Evolutionary conservation across 2,329 filamentous ascomycete genomes (phyloP).

Genomic region (Monascus ruber): DNA sequence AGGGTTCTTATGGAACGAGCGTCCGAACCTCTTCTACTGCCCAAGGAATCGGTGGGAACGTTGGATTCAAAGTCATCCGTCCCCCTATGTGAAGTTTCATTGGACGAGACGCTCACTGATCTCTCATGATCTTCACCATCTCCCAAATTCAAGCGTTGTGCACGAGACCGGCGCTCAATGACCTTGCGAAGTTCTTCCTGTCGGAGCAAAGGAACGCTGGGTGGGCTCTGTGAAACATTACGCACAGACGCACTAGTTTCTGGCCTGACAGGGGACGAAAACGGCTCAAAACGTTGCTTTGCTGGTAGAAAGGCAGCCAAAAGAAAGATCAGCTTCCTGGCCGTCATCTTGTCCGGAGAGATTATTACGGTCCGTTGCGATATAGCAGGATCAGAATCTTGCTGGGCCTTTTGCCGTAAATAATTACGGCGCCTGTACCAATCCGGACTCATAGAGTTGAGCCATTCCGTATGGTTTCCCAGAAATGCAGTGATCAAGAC

Average conservation of each 20-base stretch:
- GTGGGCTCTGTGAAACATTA: slow-evolving; percentile 43
- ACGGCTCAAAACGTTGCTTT: slow-evolving; percentile 28
- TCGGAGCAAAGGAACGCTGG: slow-evolving; percentile 37
- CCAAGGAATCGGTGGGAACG: slow-evolving; percentile 11
- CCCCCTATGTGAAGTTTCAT: slow-evolving; percentile 26
- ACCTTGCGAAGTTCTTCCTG: slow-evolving; percentile 44
- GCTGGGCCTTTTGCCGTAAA: slow-evolving; percentile 39
- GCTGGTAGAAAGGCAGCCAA: slow-evolving; percentile 47
- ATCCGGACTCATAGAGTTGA: slow-evolving; percentile 43
- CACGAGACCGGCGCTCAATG: slow-evolving; percentile 40
- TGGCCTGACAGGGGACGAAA: slow-evolving; percentile 28
- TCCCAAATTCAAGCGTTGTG: slow-evolving; percentile 31
- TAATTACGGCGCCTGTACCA: slow-evolving; percentile 43
- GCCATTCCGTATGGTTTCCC: slow-evolving; percentile 50
- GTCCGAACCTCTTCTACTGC: slow-evolving; percentile 30
- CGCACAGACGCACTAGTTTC: slow-evolving; percentile 36
- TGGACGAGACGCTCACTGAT: slow-evolving; percentile 36
- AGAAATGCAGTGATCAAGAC: slow-evolving; percentile 49
- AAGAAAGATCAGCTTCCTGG: slow-evolving; percentile 46
- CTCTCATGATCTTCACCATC: slow-evolving; percentile 23
- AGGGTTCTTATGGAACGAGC: slow-evolving; percentile 32
- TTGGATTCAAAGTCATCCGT: slow-evolving; percentile 21
- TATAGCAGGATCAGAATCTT: slow-evolving; percentile 37
- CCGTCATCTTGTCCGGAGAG: slow-evolving; percentile 48
- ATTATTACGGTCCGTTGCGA: slow-evolving; percentile 46